These are phyloP conservation scores for Pilaira anomala DNA, from an alignment of 192 early-diverging fungal genomes.

Conservation along the genomic window DNA sequence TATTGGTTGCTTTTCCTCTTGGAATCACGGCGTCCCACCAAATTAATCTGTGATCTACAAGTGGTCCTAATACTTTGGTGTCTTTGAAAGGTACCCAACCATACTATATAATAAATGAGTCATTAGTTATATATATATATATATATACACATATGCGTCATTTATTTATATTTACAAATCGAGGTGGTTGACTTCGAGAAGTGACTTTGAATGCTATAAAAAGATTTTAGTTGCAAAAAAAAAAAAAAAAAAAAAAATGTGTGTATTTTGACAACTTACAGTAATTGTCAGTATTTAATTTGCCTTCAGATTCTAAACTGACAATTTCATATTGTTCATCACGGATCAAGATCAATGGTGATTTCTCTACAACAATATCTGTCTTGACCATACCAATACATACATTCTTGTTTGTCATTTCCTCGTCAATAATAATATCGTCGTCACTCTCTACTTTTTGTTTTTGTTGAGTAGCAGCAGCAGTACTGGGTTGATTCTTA, in stretches of 20 bases:
- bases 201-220: slow-evolving; percentile 22
- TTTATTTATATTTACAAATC: slow-evolving; percentile 18
- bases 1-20: slow-evolving; percentile 17
- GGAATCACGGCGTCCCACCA: slow-evolving; percentile 42
- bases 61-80: slow-evolving; percentile 31
- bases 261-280: slow-evolving; percentile 11
- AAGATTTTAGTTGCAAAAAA: too few relatives aligned
- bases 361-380: slow-evolving; percentile 29
- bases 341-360: slow-evolving; percentile 13
- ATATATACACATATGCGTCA: slow-evolving; percentile 4
- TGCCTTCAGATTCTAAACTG: slow-evolving; percentile 23
- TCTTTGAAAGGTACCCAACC: slow-evolving; percentile 40
- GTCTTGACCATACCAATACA: slow-evolving; percentile 38
- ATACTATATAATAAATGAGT: too few relatives aligned
- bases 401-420: slow-evolving; percentile 18
- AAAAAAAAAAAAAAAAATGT: not conserved
- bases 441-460: slow-evolving; percentile 6
- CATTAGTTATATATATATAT: too few relatives aligned
- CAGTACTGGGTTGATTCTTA: too few relatives aligned
- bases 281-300: slow-evolving; percentile 18
- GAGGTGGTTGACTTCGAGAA: not conserved
- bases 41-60: slow-evolving; percentile 20
- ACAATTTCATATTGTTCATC: slow-evolving; percentile 34
- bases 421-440: slow-evolving; percentile 31
- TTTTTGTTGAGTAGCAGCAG: too few relatives aligned